A percentile compares a stretch with the other conserved stretches of the same genome.
Evolutionary conservation across 768 basidiomycete genomes (phyloP).

Genomic region (Vishniacozyma victoriae): DNA sequence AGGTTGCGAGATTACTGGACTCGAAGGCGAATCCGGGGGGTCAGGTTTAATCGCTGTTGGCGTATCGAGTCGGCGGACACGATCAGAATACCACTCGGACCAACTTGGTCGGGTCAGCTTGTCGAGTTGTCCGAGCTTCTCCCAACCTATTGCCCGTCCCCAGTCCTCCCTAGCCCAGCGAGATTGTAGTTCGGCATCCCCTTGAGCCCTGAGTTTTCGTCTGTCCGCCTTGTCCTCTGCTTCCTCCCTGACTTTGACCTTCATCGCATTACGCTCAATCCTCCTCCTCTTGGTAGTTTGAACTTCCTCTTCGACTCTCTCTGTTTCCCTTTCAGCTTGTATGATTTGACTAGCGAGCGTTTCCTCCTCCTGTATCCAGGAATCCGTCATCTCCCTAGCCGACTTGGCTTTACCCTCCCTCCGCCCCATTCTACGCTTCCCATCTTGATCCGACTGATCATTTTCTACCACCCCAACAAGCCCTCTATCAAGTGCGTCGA

Average conservation of each 20-base stretch:
- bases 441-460: conserved; percentile 3
- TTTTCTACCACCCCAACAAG: too few species aligned
- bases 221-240: conserved; percentile 35
- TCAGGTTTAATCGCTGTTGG: not conserved
- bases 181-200: conserved; percentile 7
- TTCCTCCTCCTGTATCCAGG: conserved; percentile 56
- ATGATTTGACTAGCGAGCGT: conserved; percentile 42
- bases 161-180: conserved; percentile 44
- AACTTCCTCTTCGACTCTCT: conserved; percentile 34
- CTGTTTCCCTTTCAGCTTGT: not conserved
- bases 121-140: conserved; percentile 48
- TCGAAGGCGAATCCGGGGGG: not conserved
- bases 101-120: conserved; percentile 38
- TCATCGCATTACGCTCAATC: conserved; percentile 18
- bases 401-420: conserved; percentile 49
- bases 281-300: conserved; percentile 22
- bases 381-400: conserved; percentile 55
- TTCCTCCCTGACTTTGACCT: conserved; percentile 22
- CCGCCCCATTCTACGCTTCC: conserved; percentile 24
- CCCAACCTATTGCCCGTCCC: conserved; percentile 39
- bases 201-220: conserved; percentile 19
- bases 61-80: conserved; percentile 1
- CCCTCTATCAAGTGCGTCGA: conserved; percentile 55
- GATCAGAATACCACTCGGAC: conserved; percentile 14
- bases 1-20: not conserved